A percentile compares a stretch with the other conserved stretches of the same genome.
phyloP scores from a whole-genome alignment of 2,329 filamentous ascomycete genomes.

The Aspergillus pseudoglaucus region DNA sequence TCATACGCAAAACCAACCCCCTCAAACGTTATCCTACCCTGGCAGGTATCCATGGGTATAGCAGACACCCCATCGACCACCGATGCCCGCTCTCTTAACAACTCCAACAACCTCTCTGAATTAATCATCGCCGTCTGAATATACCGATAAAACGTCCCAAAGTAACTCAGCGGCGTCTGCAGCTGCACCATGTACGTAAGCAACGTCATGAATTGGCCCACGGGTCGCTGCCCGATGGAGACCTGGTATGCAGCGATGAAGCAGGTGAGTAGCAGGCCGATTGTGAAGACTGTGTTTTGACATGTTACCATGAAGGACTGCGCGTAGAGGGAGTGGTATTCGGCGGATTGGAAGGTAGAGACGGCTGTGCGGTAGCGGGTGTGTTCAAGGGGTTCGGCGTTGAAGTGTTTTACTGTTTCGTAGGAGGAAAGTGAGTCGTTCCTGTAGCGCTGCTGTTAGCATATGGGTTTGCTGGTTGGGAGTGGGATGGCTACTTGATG shows the following conservation, averaged over 20 bases:
- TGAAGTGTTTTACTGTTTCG: slow-evolving; percentile 90
- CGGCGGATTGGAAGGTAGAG: slow-evolving; percentile 63
- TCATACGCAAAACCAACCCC: slow-evolving; percentile 91
- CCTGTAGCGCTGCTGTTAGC: slow-evolving; percentile 24
- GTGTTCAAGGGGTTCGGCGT: slow-evolving; percentile 74
- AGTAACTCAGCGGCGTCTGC: slow-evolving; percentile 78
- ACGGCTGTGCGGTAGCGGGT: slow-evolving; percentile 66
- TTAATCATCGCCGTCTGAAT: slow-evolving; percentile 98
- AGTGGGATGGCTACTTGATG: slow-evolving; percentile 58
- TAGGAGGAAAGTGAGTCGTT: slow-evolving; percentile 99
- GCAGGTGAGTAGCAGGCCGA: slow-evolving; percentile 64
- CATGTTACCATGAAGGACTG: slow-evolving; percentile 74
- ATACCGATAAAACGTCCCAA: slow-evolving; percentile 90
- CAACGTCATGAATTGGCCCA: slow-evolving; percentile 67
- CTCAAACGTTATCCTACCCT: slow-evolving; percentile 78
- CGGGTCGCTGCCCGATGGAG: slow-evolving; percentile 55
- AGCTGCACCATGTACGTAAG: slow-evolving; percentile 77
- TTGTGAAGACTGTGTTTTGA: slow-evolving; percentile 73
- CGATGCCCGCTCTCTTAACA: slow-evolving; percentile 93
- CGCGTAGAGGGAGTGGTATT: slow-evolving; percentile 69
- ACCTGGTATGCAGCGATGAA: slow-evolving; percentile 74
- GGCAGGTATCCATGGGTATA: slow-evolving; percentile 57
- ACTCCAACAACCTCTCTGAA: slow-evolving; percentile 84
- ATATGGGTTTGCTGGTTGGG: neutral
- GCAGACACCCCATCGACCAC: slow-evolving; percentile 72